phyloP scores from a whole-genome alignment of 257 asterid genomes.

The Plantago major region DNA sequence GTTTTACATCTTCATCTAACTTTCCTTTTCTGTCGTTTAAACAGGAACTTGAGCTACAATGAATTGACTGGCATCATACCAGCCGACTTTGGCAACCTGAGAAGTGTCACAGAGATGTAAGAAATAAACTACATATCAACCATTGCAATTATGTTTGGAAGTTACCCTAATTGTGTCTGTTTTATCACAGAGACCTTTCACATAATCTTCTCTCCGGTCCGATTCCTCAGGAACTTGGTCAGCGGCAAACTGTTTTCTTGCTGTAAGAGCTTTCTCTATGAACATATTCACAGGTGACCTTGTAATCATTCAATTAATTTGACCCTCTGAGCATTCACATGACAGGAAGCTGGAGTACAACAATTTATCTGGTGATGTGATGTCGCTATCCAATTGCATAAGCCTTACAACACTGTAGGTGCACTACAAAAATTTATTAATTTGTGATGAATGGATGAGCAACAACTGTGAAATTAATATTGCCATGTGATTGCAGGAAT shows the following conservation, averaged over 20 bases:
- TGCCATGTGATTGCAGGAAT: slow-evolving; percentile 41
- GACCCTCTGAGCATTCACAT: not conserved
- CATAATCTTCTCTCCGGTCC: slow-evolving; percentile 75
- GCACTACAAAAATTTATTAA: slow-evolving; percentile 4
- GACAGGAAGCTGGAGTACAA: slow-evolving; percentile 71
- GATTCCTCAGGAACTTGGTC: slow-evolving; percentile 78
- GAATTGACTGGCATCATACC: slow-evolving; percentile 67
- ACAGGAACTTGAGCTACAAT: slow-evolving; percentile 81
- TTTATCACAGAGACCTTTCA: slow-evolving; percentile 71
- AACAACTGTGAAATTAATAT: slow-evolving; percentile 1
- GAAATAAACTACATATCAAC: slow-evolving; percentile 15
- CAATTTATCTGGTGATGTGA: slow-evolving; percentile 80
- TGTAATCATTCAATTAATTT: no score
- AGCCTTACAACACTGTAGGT: slow-evolving; percentile 80
- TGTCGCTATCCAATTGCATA: slow-evolving; percentile 58
- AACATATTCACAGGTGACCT: no score
- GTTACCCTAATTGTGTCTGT: not conserved
- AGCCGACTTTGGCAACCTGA: slow-evolving; percentile 83
- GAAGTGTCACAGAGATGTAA: slow-evolving; percentile 92
- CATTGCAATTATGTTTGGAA: not conserved
- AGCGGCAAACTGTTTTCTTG: slow-evolving; percentile 76
- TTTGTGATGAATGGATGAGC: not conserved
- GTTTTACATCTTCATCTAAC: not conserved
- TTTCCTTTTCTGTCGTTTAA: not conserved
- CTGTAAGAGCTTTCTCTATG: slow-evolving; percentile 45